Conservation (phyloP, 1,139 yeast species). For the Blastobotrys aristatus region DNA sequence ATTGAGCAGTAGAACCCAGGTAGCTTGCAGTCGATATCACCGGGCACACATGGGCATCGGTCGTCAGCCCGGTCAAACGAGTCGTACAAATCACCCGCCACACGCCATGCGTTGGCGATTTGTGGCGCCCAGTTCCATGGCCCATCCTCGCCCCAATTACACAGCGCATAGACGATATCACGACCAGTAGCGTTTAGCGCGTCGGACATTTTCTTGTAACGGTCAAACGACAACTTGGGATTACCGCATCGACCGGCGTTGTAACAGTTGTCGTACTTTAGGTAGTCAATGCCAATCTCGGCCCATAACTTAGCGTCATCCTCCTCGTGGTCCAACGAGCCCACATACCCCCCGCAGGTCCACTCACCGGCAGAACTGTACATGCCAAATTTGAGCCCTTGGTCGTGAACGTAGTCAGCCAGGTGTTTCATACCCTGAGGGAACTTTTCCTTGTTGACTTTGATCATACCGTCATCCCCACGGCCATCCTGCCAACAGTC, state of each 20-base stretch:
- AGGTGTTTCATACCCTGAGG: constrained; percentile 31
- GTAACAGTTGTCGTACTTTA: constrained; percentile 34
- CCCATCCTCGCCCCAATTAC: constrained; percentile 34
- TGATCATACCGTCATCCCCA: constrained; percentile 21
- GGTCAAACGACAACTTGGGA: constrained; percentile 24
- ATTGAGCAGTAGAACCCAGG: constrained; percentile 31
- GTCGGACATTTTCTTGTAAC: constrained; percentile 31
- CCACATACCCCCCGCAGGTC: constrained; percentile 33
- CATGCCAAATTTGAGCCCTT: constrained; percentile 32
- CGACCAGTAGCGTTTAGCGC: constrained; percentile 32
- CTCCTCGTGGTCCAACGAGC: constrained; percentile 31
- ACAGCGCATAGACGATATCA: constrained; percentile 30
- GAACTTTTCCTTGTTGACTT: constrained; percentile 25
- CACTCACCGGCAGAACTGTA: constrained; percentile 32
- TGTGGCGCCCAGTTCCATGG: constrained; percentile 32
- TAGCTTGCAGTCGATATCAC: constrained; percentile 25
- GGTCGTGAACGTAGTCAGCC: constrained; percentile 27
- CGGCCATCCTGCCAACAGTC: constrained; percentile 31
- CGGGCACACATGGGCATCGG: constrained; percentile 29
- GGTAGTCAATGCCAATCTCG: constrained; percentile 31
- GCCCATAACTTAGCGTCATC: constrained; percentile 32
- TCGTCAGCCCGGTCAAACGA: constrained; percentile 28
- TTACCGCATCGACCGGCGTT: constrained; percentile 30
- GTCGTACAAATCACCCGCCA: constrained; percentile 30
- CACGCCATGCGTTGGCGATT: constrained; percentile 33